phyloP scores from a whole-genome alignment of 2,329 filamentous ascomycete genomes.

The Alternaria consortialis region DNA sequence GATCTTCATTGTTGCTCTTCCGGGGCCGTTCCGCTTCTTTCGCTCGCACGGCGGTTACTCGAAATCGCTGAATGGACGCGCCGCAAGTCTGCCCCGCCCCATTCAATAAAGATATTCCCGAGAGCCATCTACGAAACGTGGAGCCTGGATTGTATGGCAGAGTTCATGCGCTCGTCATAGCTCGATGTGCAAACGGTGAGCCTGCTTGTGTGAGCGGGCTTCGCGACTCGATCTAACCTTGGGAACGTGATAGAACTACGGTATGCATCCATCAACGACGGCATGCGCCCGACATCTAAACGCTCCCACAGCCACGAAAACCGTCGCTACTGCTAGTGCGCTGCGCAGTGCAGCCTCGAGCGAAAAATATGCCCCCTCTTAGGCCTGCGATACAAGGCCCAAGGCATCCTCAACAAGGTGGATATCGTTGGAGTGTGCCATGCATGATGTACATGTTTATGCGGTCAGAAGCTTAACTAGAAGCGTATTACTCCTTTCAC shows the following conservation, averaged over 20 bases:
- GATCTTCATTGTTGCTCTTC: conserved; percentile 6
- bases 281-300: not conserved
- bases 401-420: conserved; percentile 20
- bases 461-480: conserved; percentile 25
- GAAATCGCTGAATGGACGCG: conserved; percentile 20
- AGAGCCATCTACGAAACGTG: conserved; percentile 1
- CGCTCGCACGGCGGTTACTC: conserved; percentile 26
- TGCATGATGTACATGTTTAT: conserved; percentile 18
- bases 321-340: not conserved
- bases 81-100: conserved; percentile 13
- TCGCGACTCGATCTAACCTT: conserved; percentile 1
- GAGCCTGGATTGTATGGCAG: conserved; percentile 1
- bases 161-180: conserved; percentile 11
- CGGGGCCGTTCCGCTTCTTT: conserved; percentile 16
- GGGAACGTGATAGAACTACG: not conserved
- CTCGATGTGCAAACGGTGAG: conserved; percentile 10
- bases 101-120: conserved; percentile 1
- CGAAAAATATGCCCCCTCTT: conserved; percentile 6
- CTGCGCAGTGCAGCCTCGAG: not conserved
- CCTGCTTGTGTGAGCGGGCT: not conserved
- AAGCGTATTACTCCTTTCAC: conserved; percentile 27
- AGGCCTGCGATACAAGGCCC: conserved; percentile 19
- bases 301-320: not conserved
- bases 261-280: not conserved
- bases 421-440: conserved; percentile 17